Percentiles rank a stretch among this genome's conserved stretches.
Evolutionary conservation across 106 monocot genomes (phyloP).

Genomic region (Gastrodia elata): DNA sequence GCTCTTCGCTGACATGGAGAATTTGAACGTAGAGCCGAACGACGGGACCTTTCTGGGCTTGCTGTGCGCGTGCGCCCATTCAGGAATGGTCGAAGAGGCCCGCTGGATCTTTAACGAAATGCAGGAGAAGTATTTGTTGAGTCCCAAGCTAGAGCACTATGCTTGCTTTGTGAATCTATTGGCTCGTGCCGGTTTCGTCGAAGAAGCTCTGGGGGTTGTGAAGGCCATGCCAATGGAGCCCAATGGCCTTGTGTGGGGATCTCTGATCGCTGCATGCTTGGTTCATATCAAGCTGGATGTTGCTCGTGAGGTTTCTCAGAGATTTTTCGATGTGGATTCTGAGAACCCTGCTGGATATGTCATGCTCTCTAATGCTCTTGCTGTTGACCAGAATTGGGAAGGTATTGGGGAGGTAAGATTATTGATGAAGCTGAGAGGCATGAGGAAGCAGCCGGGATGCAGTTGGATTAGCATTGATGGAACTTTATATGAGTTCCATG

Average conservation of each 20-base stretch:
- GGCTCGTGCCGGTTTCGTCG: slow-evolving; percentile 19
- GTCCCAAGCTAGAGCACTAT: slow-evolving; percentile 28
- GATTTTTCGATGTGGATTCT: slow-evolving; percentile 17
- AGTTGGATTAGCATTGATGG: slow-evolving; percentile 40
- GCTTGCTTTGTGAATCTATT: slow-evolving; percentile 34
- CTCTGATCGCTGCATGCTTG: slow-evolving; percentile 31
- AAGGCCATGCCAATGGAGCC: slow-evolving; percentile 18
- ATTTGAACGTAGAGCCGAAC: slow-evolving; percentile 16
- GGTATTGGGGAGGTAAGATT: slow-evolving; percentile 25
- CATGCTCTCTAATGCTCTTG: slow-evolving; percentile 36
- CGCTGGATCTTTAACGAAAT: slow-evolving; percentile 21
- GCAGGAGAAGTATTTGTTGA: slow-evolving; percentile 7
- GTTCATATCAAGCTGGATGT: slow-evolving; percentile 17
- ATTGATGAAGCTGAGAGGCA: slow-evolving; percentile 28
- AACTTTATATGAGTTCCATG: slow-evolving; percentile 22
- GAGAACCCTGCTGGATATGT: slow-evolving; percentile 31
- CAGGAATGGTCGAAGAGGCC: slow-evolving; percentile 27
- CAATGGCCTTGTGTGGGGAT: slow-evolving; percentile 37
- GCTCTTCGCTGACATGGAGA: slow-evolving; percentile 37
- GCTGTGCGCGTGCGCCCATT: slow-evolving; percentile 29
- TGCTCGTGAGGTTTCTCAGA: slow-evolving; percentile 17
- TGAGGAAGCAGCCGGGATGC: slow-evolving; percentile 39
- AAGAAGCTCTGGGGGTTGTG: slow-evolving; percentile 29
- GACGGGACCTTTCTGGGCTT: slow-evolving; percentile 29
- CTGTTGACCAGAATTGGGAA: slow-evolving; percentile 21